Evolutionary conservation across 768 basidiomycete species (phyloP), one percentile per base, ranked within the genome.

Genomic region (Trametes punicea): DNA sequence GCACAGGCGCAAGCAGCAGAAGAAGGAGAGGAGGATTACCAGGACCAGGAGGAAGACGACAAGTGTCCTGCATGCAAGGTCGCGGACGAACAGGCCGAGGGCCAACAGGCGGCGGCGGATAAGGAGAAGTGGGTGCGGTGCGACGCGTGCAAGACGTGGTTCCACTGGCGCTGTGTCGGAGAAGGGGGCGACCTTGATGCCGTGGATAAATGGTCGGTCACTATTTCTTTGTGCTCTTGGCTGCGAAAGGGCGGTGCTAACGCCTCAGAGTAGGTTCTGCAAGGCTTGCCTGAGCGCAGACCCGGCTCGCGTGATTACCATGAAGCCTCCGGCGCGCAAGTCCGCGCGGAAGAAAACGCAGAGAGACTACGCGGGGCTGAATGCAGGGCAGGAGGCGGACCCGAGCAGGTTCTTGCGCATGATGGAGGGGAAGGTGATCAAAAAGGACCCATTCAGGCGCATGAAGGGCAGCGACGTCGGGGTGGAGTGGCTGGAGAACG

Each of bases 91-190:
- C 67, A 71, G 34, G 59, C 69, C 9, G 65, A 67, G 49, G 51
- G 69, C 16, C 63, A 71, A 27, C 67, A 67, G 23, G 67, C 65
- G 48, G 64, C 73, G 3, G 75, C 72, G 48, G 79, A 82, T 59
- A 85, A 86, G 67, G 88, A 90, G 60, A 82, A 75, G 64, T 94
- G 91, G 92, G 83, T 93, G 53, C 74, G 83, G 60, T 94, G 92
- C 67, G 90, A 92, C 64, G 78, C 79, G 20, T 91, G 88, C 75
- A 86, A 85, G 70, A 79, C 74, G 27, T 92, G 89, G 90, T 92
- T 83, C 67, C 89, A 92, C 66, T 93, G 89, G 88, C 75, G 80
- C 56, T 92, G 90, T 70, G 87, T 81, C 13, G 86, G 87, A 23
- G 79, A 83, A 40, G 81, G 81, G 13, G 77, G 77, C 34, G 84